phyloP scores from a whole-genome alignment of 352 stramenopile species.

The Phytophthora tubulina region DNA sequence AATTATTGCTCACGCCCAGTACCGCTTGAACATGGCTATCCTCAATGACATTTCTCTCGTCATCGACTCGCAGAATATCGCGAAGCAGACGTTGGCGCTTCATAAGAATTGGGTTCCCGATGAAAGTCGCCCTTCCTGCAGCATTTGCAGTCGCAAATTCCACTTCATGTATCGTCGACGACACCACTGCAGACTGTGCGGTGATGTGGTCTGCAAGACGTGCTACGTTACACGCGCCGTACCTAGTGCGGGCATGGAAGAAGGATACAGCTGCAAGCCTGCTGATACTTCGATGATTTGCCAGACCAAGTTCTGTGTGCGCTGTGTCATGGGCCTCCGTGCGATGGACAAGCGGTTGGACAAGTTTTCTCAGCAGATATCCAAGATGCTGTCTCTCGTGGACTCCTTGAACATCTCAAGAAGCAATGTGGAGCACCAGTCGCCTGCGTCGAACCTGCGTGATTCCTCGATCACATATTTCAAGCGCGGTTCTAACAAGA shows the following conservation, averaged over 20 bases:
- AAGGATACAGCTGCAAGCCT: conserved; percentile 13
- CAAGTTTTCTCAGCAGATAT: conserved; percentile 45
- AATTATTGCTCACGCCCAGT: conserved; percentile 48
- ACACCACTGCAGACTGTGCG: conserved; percentile 65
- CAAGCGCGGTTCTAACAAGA: conserved; percentile 44
- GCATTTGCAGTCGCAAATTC: conserved; percentile 46
- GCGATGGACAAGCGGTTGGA: conserved; percentile 46
- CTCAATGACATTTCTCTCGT: conserved; percentile 66
- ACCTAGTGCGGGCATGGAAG: conserved; percentile 27
- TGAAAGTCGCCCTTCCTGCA: conserved; percentile 34
- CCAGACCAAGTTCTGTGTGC: conserved; percentile 68
- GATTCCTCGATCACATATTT: conserved; percentile 42
- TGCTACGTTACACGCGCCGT: conserved; percentile 58
- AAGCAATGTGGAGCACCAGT: conserved; percentile 8
- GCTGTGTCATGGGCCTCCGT: conserved; percentile 58
- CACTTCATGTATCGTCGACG: conserved; percentile 46
- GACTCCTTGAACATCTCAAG: conserved; percentile 21
- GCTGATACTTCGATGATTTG: conserved; percentile 27
- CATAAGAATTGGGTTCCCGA: conserved; percentile 54
- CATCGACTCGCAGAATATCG: conserved; percentile 64
- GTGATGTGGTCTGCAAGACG: conserved; percentile 61
- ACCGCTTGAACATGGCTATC: conserved; percentile 57
- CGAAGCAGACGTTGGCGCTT: conserved; percentile 43
- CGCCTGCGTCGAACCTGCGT: conserved; percentile 4
- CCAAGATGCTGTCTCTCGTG: conserved; percentile 37